Percentiles rank a stretch among this genome's conserved stretches.
Conservation (phyloP, 2,329 filamentous ascomycete species). For the Microsporum audouinii region DNA sequence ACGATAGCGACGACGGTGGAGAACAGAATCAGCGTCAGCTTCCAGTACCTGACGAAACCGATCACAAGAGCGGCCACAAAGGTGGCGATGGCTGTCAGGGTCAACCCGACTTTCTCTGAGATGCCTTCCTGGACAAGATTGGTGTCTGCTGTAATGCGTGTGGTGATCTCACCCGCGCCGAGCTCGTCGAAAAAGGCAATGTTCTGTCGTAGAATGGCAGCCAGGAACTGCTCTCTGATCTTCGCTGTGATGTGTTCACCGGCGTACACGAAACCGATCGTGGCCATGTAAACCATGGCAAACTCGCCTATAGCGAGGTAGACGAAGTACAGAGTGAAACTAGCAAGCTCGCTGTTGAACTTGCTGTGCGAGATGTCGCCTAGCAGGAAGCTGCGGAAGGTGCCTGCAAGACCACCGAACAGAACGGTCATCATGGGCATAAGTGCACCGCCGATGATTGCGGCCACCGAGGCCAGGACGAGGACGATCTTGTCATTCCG, state of each 20-base stretch:
- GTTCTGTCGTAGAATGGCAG: slow-evolving; percentile 65
- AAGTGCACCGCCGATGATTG: background rate
- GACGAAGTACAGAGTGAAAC: slow-evolving; percentile 49
- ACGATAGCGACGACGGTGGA: background rate
- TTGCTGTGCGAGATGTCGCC: background rate
- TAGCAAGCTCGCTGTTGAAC: background rate
- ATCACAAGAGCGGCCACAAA: background rate
- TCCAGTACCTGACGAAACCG: background rate
- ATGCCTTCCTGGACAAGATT: slow-evolving; percentile 79
- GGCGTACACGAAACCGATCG: slow-evolving; percentile 68
- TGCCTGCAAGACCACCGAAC: background rate
- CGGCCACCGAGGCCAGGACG: background rate
- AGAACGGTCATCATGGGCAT: background rate
- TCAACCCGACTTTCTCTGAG: slow-evolving; percentile 61
- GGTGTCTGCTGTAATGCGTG: slow-evolving; percentile 72
- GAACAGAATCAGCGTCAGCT: slow-evolving; percentile 29
- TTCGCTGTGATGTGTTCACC: slow-evolving; percentile 35
- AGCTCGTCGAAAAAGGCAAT: slow-evolving; percentile 78
- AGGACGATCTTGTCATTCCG: slow-evolving; percentile 38
- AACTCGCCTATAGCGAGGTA: slow-evolving; percentile 66
- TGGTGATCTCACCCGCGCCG: slow-evolving; percentile 72
- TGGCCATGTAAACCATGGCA: slow-evolving; percentile 59
- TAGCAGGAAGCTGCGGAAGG: background rate
- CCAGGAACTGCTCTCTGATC: slow-evolving; percentile 62
- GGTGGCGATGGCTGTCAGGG: background rate